Conservation (phyloP, 805 yeast species). For the Hagleromyces aurorensis region DNA sequence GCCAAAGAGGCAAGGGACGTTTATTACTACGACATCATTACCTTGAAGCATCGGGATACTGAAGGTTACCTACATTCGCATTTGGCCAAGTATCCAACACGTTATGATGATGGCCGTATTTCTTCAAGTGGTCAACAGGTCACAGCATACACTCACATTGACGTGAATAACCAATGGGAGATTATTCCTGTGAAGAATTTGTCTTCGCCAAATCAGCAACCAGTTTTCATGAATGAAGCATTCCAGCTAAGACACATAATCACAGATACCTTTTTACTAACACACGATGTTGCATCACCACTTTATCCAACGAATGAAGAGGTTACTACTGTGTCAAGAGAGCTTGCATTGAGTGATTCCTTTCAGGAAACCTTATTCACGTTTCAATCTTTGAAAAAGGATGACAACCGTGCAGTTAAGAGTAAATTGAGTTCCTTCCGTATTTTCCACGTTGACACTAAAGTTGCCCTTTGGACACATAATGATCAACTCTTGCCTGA, state of each 20-base stretch:
- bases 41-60: slow-evolving; percentile 75
- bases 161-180: slow-evolving; percentile 77
- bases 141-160: slow-evolving; percentile 53
- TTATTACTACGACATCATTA: slow-evolving; percentile 67
- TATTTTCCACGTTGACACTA: slow-evolving; percentile 73
- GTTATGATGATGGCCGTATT: slow-evolving; percentile 93
- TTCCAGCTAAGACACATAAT: slow-evolving; percentile 75
- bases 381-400: slow-evolving; percentile 50
- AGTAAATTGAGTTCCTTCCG: slow-evolving; percentile 65
- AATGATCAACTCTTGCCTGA: slow-evolving; percentile 79
- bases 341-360: slow-evolving; percentile 45
- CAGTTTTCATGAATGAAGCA: slow-evolving; percentile 61
- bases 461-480: slow-evolving; percentile 93
- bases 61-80: slow-evolving; percentile 81
- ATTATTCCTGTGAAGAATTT: slow-evolving; percentile 55
- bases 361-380: slow-evolving; percentile 74
- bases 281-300: slow-evolving; percentile 97
- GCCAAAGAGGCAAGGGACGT: slow-evolving; percentile 64
- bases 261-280: slow-evolving; percentile 69
- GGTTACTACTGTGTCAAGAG: slow-evolving; percentile 65
- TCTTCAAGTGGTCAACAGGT: slow-evolving; percentile 95
- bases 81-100: slow-evolving; percentile 62
- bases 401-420: slow-evolving; percentile 40
- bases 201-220: slow-evolving; percentile 36
- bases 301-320: slow-evolving; percentile 88